A percentile compares a stretch with the other conserved stretches of the same genome.
phyloP scores from a whole-genome alignment of 176 grass and related monocot species.

The Carex littledalei region DNA sequence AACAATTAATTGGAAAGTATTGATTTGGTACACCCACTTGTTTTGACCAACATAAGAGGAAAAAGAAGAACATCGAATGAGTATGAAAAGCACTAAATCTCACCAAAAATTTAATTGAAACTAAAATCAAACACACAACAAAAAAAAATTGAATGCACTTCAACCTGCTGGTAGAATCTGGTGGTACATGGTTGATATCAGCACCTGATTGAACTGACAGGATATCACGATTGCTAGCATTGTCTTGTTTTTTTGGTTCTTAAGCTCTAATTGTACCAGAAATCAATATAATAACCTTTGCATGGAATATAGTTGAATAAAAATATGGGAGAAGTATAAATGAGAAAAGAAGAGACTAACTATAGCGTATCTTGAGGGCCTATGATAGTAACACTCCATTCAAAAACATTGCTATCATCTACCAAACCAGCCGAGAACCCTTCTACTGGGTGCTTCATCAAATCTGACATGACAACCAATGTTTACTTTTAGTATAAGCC shows the following conservation, averaged over 20 bases:
- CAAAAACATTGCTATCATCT: slow-evolving; percentile 9
- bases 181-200: background rate
- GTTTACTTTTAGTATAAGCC: background rate
- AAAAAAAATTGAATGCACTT: background rate
- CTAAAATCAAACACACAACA: background rate
- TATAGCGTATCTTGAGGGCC: slow-evolving; percentile 19
- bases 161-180: background rate
- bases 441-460: slow-evolving; percentile 21
- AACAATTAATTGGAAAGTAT: background rate
- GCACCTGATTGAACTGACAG: background rate
- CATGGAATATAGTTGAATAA: background rate
- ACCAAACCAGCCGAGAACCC: slow-evolving; percentile 13
- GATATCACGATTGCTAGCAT: background rate
- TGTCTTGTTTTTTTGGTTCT: background rate
- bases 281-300: background rate
- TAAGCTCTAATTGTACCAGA: background rate
- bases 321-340: background rate
- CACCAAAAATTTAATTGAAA: background rate
- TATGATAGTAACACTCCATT: slow-evolving; percentile 8
- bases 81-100: background rate
- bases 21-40: background rate
- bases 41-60: background rate
- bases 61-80: background rate
- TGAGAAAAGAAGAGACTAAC: background rate
- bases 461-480: background rate